phyloP scores from a whole-genome alignment of 768 basidiomycete genomes.

The Boletales sp. region DNA sequence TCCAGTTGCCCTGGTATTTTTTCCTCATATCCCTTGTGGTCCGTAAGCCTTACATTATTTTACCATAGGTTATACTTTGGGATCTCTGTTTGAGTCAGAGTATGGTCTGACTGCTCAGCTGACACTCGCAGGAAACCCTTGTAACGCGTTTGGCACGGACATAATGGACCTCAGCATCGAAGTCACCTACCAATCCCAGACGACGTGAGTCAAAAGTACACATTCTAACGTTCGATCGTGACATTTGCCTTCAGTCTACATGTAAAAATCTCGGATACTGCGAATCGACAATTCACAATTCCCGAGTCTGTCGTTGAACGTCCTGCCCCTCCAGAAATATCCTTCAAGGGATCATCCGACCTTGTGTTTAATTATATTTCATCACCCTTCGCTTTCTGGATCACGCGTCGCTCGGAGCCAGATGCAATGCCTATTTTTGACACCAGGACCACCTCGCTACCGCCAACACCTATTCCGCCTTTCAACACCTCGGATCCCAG shows the following conservation, averaged over 20 bases:
- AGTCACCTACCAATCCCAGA: slow-evolving; percentile 60
- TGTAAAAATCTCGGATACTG: slow-evolving; percentile 64
- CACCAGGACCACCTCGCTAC: slow-evolving; percentile 60
- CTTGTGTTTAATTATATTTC: slow-evolving; percentile 64
- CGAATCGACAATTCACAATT: slow-evolving; percentile 60
- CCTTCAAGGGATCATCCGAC: slow-evolving; percentile 46
- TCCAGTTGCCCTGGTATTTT: slow-evolving; percentile 30
- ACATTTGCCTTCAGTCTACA: slow-evolving; percentile 44
- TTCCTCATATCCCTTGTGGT: not conserved
- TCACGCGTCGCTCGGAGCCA: slow-evolving; percentile 62
- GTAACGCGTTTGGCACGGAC: slow-evolving; percentile 65
- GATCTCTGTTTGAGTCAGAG: slow-evolving; percentile 38
- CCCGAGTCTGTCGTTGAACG: slow-evolving; percentile 51
- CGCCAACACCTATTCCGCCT: slow-evolving; percentile 53
- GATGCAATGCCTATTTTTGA: slow-evolving; percentile 60
- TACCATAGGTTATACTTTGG: slow-evolving; percentile 51
- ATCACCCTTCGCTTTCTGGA: slow-evolving; percentile 76
- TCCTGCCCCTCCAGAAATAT: slow-evolving; percentile 33
- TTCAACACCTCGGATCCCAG: slow-evolving; percentile 47
- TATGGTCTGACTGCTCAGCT: slow-evolving; percentile 55
- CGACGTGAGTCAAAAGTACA: slow-evolving; percentile 33
- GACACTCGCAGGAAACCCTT: slow-evolving; percentile 50
- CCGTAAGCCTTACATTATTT: not conserved
- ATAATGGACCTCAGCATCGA: slow-evolving; percentile 56
- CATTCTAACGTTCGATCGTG: not conserved